A percentile compares a stretch with the other conserved stretches of the same genome.
Conservation (phyloP, 768 basidiomycete species). For the Rhodotorula taiwanensis region DNA sequence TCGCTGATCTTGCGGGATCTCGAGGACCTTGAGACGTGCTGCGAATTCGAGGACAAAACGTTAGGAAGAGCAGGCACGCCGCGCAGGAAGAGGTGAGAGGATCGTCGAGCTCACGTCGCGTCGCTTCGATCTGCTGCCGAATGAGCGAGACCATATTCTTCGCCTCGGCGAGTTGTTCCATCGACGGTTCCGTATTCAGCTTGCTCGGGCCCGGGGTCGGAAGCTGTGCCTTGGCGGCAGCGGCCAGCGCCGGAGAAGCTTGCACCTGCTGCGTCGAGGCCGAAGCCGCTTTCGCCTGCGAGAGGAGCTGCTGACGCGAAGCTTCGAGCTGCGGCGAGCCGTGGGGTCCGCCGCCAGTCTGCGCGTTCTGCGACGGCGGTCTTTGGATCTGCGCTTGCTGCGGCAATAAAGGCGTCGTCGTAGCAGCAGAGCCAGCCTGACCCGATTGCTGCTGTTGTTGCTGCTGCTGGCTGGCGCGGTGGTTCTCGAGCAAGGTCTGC, state of each 20-base stretch:
- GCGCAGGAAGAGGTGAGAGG: not conserved
- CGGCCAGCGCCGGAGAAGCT: not conserved
- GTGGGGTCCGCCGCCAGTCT: not conserved
- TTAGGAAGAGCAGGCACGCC: too few relatives aligned
- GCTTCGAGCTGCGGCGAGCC: slow-evolving; percentile 19
- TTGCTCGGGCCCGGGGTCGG: not conserved
- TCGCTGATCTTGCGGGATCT: slow-evolving; percentile 24
- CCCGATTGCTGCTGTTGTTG: slow-evolving; percentile 10
- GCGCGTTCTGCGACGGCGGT: not conserved
- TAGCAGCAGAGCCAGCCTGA: too few relatives aligned
- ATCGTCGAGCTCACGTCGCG: slow-evolving; percentile 17
- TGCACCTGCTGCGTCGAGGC: slow-evolving; percentile 6
- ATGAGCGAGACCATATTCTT: slow-evolving; percentile 3
- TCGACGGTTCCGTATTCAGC: slow-evolving; percentile 20
- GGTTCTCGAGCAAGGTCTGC: slow-evolving; percentile 19
- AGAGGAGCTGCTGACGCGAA: slow-evolving; percentile 16
- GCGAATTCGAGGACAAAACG: not conserved
- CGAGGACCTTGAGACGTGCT: slow-evolving; percentile 24
- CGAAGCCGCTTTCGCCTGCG: slow-evolving; percentile 9
- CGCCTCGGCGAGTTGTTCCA: slow-evolving; percentile 30
- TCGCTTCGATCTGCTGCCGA: slow-evolving; percentile 5
- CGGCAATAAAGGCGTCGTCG: slow-evolving; percentile 10
- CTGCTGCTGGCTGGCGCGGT: slow-evolving; percentile 21
- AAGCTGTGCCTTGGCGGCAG: slow-evolving; percentile 8
- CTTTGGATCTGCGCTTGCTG: slow-evolving; percentile 5